A percentile compares a stretch with the other conserved stretches of the same genome.
These are phyloP conservation scores for Suillus cothurnatus DNA, from an alignment of 768 basidiomycete genomes.

Conservation along the genomic window DNA sequence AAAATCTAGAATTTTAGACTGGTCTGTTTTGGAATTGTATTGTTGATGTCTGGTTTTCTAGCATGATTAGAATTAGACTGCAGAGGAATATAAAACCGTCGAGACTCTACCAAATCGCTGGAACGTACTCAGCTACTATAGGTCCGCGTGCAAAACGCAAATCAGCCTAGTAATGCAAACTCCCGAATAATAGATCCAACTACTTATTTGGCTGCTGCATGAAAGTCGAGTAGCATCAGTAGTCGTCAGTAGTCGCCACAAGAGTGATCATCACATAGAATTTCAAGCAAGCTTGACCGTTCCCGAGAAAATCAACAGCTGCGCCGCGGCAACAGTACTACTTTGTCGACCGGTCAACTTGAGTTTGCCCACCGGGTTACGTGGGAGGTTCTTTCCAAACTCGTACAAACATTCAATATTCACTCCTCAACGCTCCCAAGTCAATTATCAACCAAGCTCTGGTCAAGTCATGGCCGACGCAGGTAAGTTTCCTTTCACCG, in stretches of 20 bases:
- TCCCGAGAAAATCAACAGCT: not conserved
- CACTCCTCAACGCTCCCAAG: not conserved
- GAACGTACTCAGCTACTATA: not conserved
- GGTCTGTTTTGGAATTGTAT: not conserved
- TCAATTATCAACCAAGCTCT: constrained; percentile 4
- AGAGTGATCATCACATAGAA: not conserved
- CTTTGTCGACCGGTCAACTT: too few species aligned
- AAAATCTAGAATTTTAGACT: not conserved
- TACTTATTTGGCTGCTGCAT: not conserved
- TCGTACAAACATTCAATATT: not conserved
- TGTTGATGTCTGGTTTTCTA: not conserved
- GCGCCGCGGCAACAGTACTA: too few species aligned
- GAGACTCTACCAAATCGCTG: not conserved
- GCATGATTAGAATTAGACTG: not conserved
- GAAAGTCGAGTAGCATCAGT: not conserved
- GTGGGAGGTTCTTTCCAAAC: not conserved
- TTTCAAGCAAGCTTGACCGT: not conserved
- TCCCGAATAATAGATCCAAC: not conserved
- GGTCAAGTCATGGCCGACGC: constrained; percentile 56
- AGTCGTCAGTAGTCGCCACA: not conserved
- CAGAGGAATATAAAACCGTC: not conserved
- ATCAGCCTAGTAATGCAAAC: not conserved
- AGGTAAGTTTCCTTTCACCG: constrained; percentile 40
- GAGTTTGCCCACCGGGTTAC: too few species aligned
- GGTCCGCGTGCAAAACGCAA: not conserved